phyloP scores from a whole-genome alignment of 164 flowering plant species.

The Umbellularia californica region DNA sequence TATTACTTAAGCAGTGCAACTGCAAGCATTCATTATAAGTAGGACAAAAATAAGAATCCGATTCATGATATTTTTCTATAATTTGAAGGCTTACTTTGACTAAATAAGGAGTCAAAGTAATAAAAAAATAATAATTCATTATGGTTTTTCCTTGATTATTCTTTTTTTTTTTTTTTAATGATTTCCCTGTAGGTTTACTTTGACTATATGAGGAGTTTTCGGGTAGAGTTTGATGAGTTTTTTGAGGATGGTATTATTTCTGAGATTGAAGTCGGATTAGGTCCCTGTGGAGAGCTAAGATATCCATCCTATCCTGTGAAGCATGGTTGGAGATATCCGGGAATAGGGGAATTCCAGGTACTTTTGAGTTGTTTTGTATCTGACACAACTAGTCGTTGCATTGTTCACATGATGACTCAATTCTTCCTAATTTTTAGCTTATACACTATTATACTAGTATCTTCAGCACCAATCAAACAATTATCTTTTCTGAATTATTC shows the following conservation, averaged over 20 bases:
- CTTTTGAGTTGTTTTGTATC: not conserved
- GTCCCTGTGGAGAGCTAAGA: conserved; percentile 89
- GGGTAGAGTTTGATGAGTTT: conserved; percentile 77
- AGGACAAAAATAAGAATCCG: no score
- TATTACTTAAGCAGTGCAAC: no score
- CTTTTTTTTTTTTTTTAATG: not conserved
- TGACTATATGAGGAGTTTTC: conserved; percentile 92
- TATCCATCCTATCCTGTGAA: conserved; percentile 76
- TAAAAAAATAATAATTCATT: no score
- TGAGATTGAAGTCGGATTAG: conserved; percentile 79
- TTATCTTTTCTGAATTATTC: not conserved
- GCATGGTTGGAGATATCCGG: conserved; percentile 80
- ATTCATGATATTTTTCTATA: no score
- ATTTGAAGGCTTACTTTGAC: no score
- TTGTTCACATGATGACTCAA: not conserved
- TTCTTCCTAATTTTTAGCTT: not conserved
- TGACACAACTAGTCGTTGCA: not conserved
- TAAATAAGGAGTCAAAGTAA: no score
- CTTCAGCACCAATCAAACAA: not conserved
- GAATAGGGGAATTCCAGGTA: conserved; percentile 91
- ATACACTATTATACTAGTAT: not conserved
- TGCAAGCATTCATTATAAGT: no score
- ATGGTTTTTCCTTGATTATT: not conserved
- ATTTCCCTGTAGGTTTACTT: conserved; percentile 61
- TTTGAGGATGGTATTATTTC: conserved; percentile 68